Evolutionary conservation across 306 rosid species (phyloP), one percentile per base, ranked within the genome.

Genomic region (Quercus parvula): DNA sequence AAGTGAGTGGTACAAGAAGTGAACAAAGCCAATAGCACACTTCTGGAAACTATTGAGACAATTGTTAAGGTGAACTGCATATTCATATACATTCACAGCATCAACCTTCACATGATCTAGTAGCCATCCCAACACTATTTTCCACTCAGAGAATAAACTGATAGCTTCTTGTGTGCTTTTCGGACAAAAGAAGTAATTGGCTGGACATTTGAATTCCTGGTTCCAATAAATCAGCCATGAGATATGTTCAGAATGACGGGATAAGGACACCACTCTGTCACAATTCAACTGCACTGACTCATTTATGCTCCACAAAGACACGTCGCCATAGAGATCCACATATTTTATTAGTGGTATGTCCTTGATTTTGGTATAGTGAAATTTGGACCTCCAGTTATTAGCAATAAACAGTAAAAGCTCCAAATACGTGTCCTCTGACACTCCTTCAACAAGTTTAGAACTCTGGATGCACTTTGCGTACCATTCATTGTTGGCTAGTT

Each of bases 381-480:
- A 82, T 13, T 11, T 77, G 28, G 85, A 73, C 0, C 14, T n/a
- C 94, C 90, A 88, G 11, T 85, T 71, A 18, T 55, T 77, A 27
- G 92, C 84, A 76, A 89, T 52, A 76, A 89, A 91, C 71, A 73
- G 31, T 17, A 93, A 79, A 80, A 93, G 88, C 77, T 84, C 75
- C 54, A 88, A 62, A 78, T 91, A 91, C 12, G 83, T 59, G 18
- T 54, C 72, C 44, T 93, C 96, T 2, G 94, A 78, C 27, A 89
- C 90, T 58, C 80, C 82, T 14, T 49, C 84, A 22, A 88, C 91
- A 30, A 93, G 85, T 71, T 81, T 72, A 31, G 89, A 80, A 71
- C 92, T 82, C 82, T 76, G 84, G 12, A 93, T 78, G 86, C 90
- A 93, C 85, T 85, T 93, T 6, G 81, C 87, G 80, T 91, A 93